Evolutionary conservation across 192 early-diverging fungal genomes (phyloP), one percentile per base, ranked within the genome.

Genomic region (Backusella psychrophila): DNA sequence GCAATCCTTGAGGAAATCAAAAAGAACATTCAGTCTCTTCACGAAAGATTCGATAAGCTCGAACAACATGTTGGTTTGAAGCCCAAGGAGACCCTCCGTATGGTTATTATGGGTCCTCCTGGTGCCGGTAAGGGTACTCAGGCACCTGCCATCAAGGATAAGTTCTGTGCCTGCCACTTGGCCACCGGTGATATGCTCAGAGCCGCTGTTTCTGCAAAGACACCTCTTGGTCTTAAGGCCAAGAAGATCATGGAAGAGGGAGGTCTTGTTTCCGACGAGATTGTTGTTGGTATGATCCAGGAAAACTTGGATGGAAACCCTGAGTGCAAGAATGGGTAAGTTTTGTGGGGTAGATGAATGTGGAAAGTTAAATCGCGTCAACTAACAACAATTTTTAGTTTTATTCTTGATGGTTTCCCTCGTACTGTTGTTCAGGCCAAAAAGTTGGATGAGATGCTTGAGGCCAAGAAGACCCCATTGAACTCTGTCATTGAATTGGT

Each of bases 181-280:
- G 97, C 98, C 33, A 99, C 98, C 36, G 96, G 96, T 79, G 98
- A 99, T 84, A 99, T 99, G 98, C 90, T 99, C 69, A 92, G 98
- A 71, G 97, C 96, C 34, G 97, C 96, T 72, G 96, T 99, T 71
- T 77, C 92, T 6, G 91, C 93, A 76, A 97, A 97, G 79, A 95
- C 96, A 68, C 91, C 91, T 81, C 90, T 98, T 76, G 97, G 97
- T 73, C 85, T 95, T 82, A 89, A 96, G 83, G 98, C 98, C 77
- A 99, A 99, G 91, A 96, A 96, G 90, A 91, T 99, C 83, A 99
- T 99, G 98, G 98, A 99, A 79, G 92, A 94, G 23, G 98, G 98
- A 74, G 96, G 94, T 69, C 89, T 99, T 66, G 98, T 99, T 69
- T 92, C 90, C 77, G 98, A 99, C 87, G 98, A 99, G 83, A 98